phyloP scores from a whole-genome alignment of 2,329 filamentous ascomycete species.

The Colletotrichum simmondsii region DNA sequence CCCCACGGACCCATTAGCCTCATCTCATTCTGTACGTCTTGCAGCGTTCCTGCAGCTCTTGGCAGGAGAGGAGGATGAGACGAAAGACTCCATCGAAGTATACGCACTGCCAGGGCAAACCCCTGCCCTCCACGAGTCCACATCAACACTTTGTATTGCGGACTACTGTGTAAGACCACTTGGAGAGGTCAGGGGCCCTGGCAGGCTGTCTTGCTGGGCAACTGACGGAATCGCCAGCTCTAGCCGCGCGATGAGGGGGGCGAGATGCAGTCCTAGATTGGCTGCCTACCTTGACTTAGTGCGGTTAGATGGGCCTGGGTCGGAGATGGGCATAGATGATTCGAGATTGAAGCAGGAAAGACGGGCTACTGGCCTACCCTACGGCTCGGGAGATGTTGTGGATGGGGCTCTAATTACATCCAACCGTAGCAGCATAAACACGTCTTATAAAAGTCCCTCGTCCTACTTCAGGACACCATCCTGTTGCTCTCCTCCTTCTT shows the following conservation, averaged over 20 bases:
- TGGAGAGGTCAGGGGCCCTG: background rate
- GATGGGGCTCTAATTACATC: background rate
- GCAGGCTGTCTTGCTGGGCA: background rate
- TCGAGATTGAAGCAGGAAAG: conserved; percentile 8
- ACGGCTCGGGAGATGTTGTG: background rate
- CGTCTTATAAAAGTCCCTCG: conserved; percentile 21
- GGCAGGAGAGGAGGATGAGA: conserved; percentile 30
- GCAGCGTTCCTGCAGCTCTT: conserved; percentile 28
- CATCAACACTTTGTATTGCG: background rate
- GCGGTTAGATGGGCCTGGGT: conserved; percentile 19
- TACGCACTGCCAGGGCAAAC: background rate
- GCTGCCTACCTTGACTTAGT: conserved; percentile 13
- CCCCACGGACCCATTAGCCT: conserved; percentile 20
- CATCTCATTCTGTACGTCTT: conserved; percentile 10
- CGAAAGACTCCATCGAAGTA: conserved; percentile 20
- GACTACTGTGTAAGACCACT: background rate
- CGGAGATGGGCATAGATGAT: conserved; percentile 32
- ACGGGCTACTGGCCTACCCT: background rate
- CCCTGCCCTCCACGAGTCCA: conserved; percentile 14
- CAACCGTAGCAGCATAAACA: background rate
- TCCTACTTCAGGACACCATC: background rate
- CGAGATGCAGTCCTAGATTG: conserved; percentile 23
- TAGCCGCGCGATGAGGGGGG: conserved; percentile 26
- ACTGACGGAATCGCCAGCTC: conserved; percentile 32
- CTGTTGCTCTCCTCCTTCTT: background rate